Conservation (phyloP, 805 yeast genomes). For the Starmerella potacharoeniae region DNA sequence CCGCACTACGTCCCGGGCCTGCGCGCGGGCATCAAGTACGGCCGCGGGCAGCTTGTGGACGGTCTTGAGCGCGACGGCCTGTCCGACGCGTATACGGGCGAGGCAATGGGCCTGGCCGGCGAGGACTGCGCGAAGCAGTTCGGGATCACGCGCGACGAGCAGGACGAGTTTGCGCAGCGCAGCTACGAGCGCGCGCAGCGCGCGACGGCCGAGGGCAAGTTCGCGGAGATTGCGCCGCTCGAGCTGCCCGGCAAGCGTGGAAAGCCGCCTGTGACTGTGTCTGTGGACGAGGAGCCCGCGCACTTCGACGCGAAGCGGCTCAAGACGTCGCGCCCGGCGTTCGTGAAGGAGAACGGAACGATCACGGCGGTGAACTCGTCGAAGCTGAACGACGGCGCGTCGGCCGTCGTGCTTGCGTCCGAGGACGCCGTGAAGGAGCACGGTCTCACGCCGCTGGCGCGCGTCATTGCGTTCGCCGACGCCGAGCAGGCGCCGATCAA, state of each 20-base stretch:
- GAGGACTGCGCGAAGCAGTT: constrained; percentile 90
- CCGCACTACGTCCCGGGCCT: constrained; percentile 86
- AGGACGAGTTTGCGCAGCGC: constrained; percentile 75
- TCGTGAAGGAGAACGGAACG: constrained; percentile 90
- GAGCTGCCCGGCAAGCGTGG: constrained; percentile 80
- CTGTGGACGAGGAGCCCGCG: constrained; percentile 70
- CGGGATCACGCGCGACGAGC: constrained; percentile 65
- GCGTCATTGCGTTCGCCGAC: constrained; percentile 91
- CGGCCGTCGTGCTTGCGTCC: constrained; percentile 81
- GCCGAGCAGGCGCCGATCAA: constrained; percentile 92
- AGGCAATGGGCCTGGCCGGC: constrained; percentile 94
- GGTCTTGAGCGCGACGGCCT: constrained; percentile 90
- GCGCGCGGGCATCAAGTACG: constrained; percentile 82
- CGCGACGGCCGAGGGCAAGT: constrained; percentile 75
- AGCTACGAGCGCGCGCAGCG: constrained; percentile 79
- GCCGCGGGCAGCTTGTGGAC: constrained; percentile 68
- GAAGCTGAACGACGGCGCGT: constrained; percentile 95
- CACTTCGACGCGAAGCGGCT: constrained; percentile 69
- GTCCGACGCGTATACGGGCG: constrained; percentile 76
- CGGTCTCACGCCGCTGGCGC: constrained; percentile 78
- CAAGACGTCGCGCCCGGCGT: constrained; percentile 79
- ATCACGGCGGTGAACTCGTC: constrained; percentile 97
- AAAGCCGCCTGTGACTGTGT: constrained; percentile 56
- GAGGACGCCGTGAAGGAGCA: constrained; percentile 73
- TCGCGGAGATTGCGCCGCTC: constrained; percentile 75